Evolutionary conservation across 129 eudicot genomes (phyloP).

Genomic region (Cynara cardunculus): DNA sequence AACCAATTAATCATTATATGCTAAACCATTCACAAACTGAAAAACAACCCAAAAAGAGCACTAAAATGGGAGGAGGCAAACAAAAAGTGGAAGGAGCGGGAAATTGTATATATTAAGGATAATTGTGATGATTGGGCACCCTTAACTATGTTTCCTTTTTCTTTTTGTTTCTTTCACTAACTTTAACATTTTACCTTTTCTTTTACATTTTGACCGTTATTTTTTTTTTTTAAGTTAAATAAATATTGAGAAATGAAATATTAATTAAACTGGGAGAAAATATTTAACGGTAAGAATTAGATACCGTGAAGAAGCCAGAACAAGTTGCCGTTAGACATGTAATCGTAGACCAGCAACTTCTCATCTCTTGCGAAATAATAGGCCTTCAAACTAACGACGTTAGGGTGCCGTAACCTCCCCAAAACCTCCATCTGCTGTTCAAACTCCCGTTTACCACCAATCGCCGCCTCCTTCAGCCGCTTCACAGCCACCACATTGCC

Average conservation of each 20-base stretch:
- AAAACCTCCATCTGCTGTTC: conserved; percentile 37
- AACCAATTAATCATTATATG: too few species aligned
- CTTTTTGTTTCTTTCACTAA: conserved; percentile 23
- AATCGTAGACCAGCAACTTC: conserved; percentile 53
- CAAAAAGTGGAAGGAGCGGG: neutral
- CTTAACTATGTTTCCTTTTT: conserved; percentile 15
- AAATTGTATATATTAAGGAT: conserved; percentile 14
- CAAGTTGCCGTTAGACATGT: conserved; percentile 52
- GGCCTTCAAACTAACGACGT: conserved; percentile 53
- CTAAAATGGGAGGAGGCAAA: conserved; percentile 16
- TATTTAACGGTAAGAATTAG: neutral
- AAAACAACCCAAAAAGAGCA: too few species aligned
- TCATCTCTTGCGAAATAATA: conserved; percentile 47
- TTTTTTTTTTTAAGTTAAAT: neutral
- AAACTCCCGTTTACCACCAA: conserved; percentile 43
- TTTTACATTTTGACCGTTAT: conserved; percentile 4
- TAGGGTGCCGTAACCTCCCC: conserved; percentile 42
- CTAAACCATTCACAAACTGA: too few species aligned
- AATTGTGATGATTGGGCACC: conserved; percentile 27
- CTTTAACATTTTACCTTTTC: conserved; percentile 5
- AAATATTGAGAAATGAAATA: too few species aligned
- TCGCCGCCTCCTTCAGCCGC: conserved; percentile 45
- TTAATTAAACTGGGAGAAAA: neutral
- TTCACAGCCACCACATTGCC: conserved; percentile 59
- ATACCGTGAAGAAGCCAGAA: conserved; percentile 60